These are phyloP conservation scores for Boletus sensibilis DNA, from an alignment of 768 basidiomycete genomes.

Conservation along the genomic window DNA sequence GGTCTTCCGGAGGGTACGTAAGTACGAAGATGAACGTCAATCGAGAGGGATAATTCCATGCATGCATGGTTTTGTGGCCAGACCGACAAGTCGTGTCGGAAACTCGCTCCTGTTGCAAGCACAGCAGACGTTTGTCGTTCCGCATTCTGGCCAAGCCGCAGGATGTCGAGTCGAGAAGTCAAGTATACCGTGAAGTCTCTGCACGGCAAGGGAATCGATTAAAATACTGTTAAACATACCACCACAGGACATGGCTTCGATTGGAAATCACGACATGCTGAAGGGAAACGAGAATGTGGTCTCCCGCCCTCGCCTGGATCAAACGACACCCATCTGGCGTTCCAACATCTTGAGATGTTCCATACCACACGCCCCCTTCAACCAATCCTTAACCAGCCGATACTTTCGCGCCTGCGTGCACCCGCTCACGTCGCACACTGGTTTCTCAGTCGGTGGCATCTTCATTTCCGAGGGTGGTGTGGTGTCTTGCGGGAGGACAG, in stretches of 20 bases:
- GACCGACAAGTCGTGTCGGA: no score
- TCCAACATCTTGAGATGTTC: slow-evolving; percentile 60
- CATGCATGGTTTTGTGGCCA: no score
- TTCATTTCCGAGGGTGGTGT: slow-evolving; percentile 8
- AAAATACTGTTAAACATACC: not conserved
- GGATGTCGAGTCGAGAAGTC: not conserved
- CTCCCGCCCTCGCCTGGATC: not conserved
- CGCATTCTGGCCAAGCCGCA: no score
- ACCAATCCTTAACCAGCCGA: slow-evolving; percentile 61
- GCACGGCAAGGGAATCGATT: not conserved
- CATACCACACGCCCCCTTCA: slow-evolving; percentile 62
- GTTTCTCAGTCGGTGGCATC: slow-evolving; percentile 7
- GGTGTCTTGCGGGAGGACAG: slow-evolving; percentile 21
- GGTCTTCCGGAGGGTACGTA: no score
- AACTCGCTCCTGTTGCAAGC: no score
- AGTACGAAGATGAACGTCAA: no score
- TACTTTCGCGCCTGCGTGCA: slow-evolving; percentile 61
- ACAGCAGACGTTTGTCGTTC: no score
- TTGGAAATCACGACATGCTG: not conserved
- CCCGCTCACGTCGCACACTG: slow-evolving; percentile 55
- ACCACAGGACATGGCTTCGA: not conserved
- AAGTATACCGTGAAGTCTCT: not conserved
- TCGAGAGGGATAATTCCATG: no score
- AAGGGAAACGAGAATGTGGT: not conserved
- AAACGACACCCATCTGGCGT: slow-evolving; percentile 11